Evolutionary conservation across 2,329 filamentous ascomycete species (phyloP).

Genomic region (Pestalotiopsis sp.): DNA sequence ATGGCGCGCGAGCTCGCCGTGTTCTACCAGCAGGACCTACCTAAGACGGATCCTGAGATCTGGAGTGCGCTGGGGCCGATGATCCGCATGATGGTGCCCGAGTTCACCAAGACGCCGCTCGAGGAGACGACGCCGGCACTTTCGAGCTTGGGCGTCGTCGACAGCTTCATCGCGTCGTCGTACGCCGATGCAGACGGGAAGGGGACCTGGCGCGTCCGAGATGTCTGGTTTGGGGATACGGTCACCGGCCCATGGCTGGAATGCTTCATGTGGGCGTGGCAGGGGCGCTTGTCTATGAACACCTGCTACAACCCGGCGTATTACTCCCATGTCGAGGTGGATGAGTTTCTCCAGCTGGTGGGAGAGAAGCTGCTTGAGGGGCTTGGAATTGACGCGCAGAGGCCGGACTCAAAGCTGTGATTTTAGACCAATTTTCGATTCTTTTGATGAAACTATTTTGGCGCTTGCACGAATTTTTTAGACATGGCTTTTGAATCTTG

Average conservation of each 20-base stretch:
- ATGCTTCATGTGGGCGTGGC: constrained; percentile 19
- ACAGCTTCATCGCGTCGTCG: constrained; percentile 14
- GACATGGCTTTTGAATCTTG: no score
- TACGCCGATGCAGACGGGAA: constrained; percentile 13
- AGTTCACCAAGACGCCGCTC: constrained; percentile 14
- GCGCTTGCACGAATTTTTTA: no score
- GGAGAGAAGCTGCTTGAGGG: constrained; percentile 15
- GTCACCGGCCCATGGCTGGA: constrained; percentile 17
- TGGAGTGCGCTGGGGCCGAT: constrained; percentile 19
- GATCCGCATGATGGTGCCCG: constrained; percentile 16
- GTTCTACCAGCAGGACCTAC: constrained; percentile 15
- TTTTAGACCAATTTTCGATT: neutral
- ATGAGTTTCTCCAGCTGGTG: constrained; percentile 14
- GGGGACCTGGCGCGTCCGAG: constrained; percentile 10
- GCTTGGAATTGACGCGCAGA: neutral
- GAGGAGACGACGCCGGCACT: constrained; percentile 17
- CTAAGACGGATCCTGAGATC: constrained; percentile 14
- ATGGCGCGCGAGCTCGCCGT: constrained; percentile 13
- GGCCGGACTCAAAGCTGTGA: constrained; percentile 14
- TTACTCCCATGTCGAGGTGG: constrained; percentile 13
- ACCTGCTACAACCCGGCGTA: constrained; percentile 17
- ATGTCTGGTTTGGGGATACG: constrained; percentile 16
- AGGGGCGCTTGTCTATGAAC: constrained; percentile 15
- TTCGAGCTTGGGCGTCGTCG: constrained; percentile 16
- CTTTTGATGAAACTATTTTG: neutral